phyloP scores from a whole-genome alignment of 1,284 basidiomycete genomes.

The Baeospora myosura region DNA sequence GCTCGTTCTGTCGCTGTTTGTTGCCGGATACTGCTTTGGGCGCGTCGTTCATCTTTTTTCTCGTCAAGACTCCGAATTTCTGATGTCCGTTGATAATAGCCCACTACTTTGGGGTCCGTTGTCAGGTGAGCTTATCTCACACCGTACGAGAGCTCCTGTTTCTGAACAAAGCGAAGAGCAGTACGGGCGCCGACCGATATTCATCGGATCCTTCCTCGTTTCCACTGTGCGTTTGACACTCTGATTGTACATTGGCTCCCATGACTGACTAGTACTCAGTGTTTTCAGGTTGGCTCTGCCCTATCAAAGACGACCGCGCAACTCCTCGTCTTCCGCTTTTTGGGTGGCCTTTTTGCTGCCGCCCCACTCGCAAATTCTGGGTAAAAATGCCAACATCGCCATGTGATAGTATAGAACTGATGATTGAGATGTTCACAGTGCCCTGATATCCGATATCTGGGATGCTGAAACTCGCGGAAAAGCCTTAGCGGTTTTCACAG shows the following conservation, averaged over 20 bases:
- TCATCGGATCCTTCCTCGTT: conserved; percentile 58
- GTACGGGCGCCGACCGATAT: conserved; percentile 58
- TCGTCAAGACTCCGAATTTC: conserved; percentile 1
- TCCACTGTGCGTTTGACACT: conserved; percentile 40
- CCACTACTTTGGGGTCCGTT: conserved; percentile 62
- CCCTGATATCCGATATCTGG: conserved; percentile 59
- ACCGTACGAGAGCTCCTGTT: conserved; percentile 21
- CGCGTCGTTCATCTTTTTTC: conserved; percentile 9
- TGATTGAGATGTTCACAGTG: conserved; percentile 22
- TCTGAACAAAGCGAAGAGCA: conserved; percentile 43
- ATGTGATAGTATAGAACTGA: conserved; percentile 1
- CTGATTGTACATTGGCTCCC: neutral
- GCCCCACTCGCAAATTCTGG: conserved; percentile 44
- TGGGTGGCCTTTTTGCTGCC: conserved; percentile 56
- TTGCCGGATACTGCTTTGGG: conserved; percentile 52
- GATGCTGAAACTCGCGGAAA: conserved; percentile 60
- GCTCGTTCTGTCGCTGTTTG: conserved; percentile 46
- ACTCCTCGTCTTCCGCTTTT: conserved; percentile 62
- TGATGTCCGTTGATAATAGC: conserved; percentile 14
- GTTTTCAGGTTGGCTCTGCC: conserved; percentile 57
- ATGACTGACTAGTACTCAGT: conserved; percentile 18
- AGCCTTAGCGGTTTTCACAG: conserved; percentile 61
- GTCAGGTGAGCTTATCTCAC: conserved; percentile 20
- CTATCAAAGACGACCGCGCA: conserved; percentile 52
- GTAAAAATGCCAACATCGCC: conserved; percentile 20